Percentiles rank a stretch among this genome's conserved stretches.
These are phyloP conservation scores for Cercospora beticola DNA, from an alignment of 2,329 filamentous ascomycete genomes.

Conservation along the genomic window DNA sequence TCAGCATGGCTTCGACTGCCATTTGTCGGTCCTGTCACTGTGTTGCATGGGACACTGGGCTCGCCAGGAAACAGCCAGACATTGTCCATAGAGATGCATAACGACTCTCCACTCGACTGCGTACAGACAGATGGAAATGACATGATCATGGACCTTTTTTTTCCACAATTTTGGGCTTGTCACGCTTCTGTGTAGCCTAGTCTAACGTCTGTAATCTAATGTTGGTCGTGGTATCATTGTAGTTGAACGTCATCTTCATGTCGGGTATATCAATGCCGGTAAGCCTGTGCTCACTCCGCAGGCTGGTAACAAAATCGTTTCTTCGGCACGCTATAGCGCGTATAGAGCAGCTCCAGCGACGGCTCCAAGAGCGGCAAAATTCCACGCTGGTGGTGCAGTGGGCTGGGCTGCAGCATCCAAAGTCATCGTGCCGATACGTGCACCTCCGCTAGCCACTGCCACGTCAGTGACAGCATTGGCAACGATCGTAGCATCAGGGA, in stretches of 20 bases:
- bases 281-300: neutral
- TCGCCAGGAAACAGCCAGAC: neutral
- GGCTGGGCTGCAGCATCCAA: conserved; percentile 24
- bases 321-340: neutral
- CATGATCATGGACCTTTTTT: neutral
- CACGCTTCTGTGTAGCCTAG: neutral
- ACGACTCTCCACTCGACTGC: neutral
- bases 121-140: neutral
- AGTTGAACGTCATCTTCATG: neutral
- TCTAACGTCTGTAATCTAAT: neutral
- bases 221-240: neutral
- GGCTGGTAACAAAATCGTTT: neutral
- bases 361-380: conserved; percentile 24
- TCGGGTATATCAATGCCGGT: neutral
- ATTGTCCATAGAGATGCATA: neutral
- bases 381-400: conserved; percentile 31
- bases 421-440: conserved; percentile 38
- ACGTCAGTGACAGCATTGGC: conserved; percentile 52
- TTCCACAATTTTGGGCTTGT: neutral
- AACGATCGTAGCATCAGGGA: conserved; percentile 56
- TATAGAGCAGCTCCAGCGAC: conserved; percentile 15
- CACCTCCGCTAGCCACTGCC: conserved; percentile 46
- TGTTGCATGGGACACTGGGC: neutral
- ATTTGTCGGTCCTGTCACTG: neutral
- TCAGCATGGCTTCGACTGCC: neutral